phyloP scores from a whole-genome alignment of 495 filamentous ascomycete genomes.

The Xanthoparmelia taractica region DNA sequence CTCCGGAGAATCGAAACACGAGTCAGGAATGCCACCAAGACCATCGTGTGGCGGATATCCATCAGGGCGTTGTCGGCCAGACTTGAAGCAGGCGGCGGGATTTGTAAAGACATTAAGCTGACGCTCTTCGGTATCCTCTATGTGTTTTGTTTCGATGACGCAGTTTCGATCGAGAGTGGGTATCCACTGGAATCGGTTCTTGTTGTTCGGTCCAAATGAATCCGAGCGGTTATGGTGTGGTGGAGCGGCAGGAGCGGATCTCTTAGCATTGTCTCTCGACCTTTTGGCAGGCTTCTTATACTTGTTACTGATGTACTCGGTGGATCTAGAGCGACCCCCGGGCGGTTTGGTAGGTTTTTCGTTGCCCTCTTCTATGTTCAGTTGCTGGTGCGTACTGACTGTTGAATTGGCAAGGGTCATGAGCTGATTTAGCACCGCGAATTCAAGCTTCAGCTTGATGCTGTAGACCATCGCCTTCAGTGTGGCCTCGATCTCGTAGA shows the following conservation, averaged over 20 bases:
- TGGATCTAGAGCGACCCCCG: slow-evolving; percentile 25
- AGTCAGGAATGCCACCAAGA: slow-evolving; percentile 24
- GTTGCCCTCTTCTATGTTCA: slow-evolving; percentile 24
- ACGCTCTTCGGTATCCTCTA: slow-evolving; percentile 18
- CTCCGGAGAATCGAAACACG: slow-evolving; percentile 7
- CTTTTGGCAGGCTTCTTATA: slow-evolving; percentile 23
- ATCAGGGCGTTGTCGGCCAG: slow-evolving; percentile 15
- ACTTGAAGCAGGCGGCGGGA: slow-evolving; percentile 24
- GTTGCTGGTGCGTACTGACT: slow-evolving; percentile 24
- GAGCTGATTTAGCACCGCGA: slow-evolving; percentile 50
- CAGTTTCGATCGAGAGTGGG: slow-evolving; percentile 25
- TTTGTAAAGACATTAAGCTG: slow-evolving; percentile 26
- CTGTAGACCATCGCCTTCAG: slow-evolving; percentile 54
- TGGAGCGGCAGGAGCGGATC: slow-evolving; percentile 5
- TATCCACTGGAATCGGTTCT: slow-evolving; percentile 26
- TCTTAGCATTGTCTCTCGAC: slow-evolving; percentile 2
- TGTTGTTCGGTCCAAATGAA: slow-evolving; percentile 21
- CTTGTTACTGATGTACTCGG: slow-evolving; percentile 25
- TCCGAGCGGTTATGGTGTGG: slow-evolving; percentile 8
- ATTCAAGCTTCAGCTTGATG: slow-evolving; percentile 58
- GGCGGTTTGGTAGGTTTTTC: slow-evolving; percentile 18
- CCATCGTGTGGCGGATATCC: slow-evolving; percentile 25
- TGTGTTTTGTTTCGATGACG: slow-evolving; percentile 21
- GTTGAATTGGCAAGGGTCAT: slow-evolving; percentile 30
- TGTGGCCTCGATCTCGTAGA: slow-evolving; percentile 49